Evolutionary conservation across 2,329 filamentous ascomycete genomes (phyloP).

Genomic region (Reticulascus tulasneorum): DNA sequence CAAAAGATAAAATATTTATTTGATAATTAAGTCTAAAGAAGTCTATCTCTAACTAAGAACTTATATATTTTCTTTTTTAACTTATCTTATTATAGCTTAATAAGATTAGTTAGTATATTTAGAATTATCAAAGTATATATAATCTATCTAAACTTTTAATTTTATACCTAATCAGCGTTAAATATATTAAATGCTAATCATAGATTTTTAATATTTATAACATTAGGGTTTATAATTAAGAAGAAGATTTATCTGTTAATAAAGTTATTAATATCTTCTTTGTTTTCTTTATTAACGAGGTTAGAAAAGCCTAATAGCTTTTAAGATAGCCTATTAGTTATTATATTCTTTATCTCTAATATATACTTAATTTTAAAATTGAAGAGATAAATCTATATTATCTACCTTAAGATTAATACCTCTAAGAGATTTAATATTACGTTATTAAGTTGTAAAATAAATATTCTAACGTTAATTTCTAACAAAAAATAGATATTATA

Average conservation of each 20-base stretch:
- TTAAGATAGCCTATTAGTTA: no score
- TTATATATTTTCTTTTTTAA: no score
- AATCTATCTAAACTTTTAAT: not conserved
- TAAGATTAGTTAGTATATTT: no score
- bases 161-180: not conserved
- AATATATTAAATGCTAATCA: not conserved
- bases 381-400: not conserved
- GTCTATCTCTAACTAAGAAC: not conserved
- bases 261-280: not conserved
- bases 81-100: no score
- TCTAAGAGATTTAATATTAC: not conserved
- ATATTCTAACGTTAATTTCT: not conserved
- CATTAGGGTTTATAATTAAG: not conserved
- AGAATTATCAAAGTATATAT: no score
- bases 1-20: not conserved
- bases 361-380: not conserved
- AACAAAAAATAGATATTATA: not conserved
- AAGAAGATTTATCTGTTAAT: not conserved
- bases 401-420: not conserved
- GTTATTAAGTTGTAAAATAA: not conserved
- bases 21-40: not conserved
- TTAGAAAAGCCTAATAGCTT: not conserved
- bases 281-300: not conserved
- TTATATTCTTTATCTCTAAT: not conserved
- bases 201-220: not conserved